Evolutionary conservation across 306 rosid species (phyloP).

Genomic region (Vigna mungo): DNA sequence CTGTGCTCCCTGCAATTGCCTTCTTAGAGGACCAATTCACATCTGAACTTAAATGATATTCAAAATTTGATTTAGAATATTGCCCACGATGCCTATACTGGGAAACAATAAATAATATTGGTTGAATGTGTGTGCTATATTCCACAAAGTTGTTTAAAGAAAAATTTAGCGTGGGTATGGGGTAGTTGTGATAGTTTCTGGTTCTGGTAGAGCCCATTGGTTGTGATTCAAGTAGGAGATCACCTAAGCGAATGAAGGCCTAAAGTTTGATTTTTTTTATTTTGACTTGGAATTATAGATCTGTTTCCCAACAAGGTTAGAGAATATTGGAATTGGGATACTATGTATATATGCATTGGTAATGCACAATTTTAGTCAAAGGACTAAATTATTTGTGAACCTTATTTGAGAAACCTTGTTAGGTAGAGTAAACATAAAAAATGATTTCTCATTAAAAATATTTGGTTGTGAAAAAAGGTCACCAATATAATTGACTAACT

Average conservation of each 20-base stretch:
- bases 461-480: too few species aligned
- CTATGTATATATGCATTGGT: too few species aligned
- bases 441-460: too few species aligned
- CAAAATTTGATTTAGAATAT: neutral
- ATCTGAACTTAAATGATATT: slow-evolving; percentile 15
- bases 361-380: too few species aligned
- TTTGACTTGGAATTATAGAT: neutral
- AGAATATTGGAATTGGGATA: too few species aligned
- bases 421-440: too few species aligned
- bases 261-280: neutral
- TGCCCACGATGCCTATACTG: neutral
- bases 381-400: too few species aligned
- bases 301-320: neutral
- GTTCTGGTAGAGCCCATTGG: slow-evolving; percentile 7
- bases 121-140: slow-evolving; percentile 6
- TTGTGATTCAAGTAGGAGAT: neutral
- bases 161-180: neutral
- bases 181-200: neutral
- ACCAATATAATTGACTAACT: too few species aligned
- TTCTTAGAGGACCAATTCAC: slow-evolving; percentile 16
- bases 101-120: slow-evolving; percentile 2
- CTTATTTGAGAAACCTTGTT: too few species aligned
- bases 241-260: neutral
- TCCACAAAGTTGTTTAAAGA: neutral
- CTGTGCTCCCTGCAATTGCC: neutral